Evolutionary conservation across 345 rosid species (phyloP).

Genomic region (Syzygium grande): DNA sequence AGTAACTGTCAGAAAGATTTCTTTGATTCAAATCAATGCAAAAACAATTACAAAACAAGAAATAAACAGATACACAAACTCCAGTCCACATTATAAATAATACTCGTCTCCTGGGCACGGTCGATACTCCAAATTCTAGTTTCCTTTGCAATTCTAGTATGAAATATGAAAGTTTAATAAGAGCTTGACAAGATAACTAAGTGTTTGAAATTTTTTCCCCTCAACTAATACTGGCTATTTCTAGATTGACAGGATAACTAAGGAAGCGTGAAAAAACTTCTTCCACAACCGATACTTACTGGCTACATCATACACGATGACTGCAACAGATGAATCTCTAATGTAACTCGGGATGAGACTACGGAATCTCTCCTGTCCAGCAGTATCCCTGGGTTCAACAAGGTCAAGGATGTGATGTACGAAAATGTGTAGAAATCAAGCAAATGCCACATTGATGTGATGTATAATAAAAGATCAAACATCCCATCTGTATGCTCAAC

Average conservation of each 20-base stretch:
- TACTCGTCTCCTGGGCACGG: not conserved
- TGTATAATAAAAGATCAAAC: not conserved
- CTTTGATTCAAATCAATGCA: not conserved
- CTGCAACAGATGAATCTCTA: conserved; percentile 94
- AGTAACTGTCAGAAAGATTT: not conserved
- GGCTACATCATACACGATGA: conserved; percentile 86
- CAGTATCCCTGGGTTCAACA: conserved; percentile 64
- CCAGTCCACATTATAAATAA: not conserved
- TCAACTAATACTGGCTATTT: not conserved
- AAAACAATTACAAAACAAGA: not conserved
- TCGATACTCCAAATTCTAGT: not conserved
- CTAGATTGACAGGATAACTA: not conserved
- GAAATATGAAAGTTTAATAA: not conserved
- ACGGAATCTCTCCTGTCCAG: conserved; percentile 94
- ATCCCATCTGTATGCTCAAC: not conserved
- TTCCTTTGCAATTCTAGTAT: not conserved
- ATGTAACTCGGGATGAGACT: conserved; percentile 95
- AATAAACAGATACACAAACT: not conserved
- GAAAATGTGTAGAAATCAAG: not conserved
- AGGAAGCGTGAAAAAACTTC: not conserved
- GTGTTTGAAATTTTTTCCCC: not conserved
- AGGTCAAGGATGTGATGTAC: not conserved
- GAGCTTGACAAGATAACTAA: not conserved
- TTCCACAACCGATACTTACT: conserved; percentile 28
- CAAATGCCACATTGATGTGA: not conserved